Evolutionary conservation across 129 eudicot genomes (phyloP).

Genomic region (Flaveria sonorensis): DNA sequence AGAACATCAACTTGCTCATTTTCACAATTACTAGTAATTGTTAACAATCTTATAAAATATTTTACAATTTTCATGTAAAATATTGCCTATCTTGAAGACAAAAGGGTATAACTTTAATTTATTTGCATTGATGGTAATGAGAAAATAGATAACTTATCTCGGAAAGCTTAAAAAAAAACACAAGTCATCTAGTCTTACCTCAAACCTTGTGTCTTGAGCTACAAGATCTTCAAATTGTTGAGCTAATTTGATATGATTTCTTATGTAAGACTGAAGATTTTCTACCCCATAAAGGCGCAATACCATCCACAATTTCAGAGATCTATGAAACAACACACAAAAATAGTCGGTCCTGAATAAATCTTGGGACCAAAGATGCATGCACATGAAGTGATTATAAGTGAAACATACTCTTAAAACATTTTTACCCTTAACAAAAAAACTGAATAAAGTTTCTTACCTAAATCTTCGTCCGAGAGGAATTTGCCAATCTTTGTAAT

Average conservation of each 20-base stretch:
- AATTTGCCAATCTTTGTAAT: slow-evolving; percentile 99
- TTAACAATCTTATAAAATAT: not conserved
- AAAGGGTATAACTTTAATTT: not conserved
- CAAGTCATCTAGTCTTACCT: slow-evolving; percentile 53
- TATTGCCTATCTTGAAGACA: not conserved
- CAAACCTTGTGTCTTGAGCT: slow-evolving; percentile 74
- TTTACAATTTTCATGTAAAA: not conserved
- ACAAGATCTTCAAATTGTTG: slow-evolving; percentile 71
- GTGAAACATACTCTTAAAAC: not conserved
- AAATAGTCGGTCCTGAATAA: not conserved
- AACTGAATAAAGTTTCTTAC: slow-evolving; percentile 33
- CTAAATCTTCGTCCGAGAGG: slow-evolving; percentile 99
- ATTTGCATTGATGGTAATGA: not conserved
- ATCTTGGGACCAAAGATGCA: not conserved
- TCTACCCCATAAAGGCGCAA: slow-evolving; percentile 85
- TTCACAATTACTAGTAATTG: not conserved
- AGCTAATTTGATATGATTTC: slow-evolving; percentile 84
- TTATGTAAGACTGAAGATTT: slow-evolving; percentile 81
- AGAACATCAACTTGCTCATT: not conserved
- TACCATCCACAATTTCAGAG: slow-evolving; percentile 98
- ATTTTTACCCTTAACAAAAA: not conserved
- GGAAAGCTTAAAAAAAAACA: not conserved
- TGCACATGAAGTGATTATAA: not conserved
- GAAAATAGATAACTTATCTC: slow-evolving; percentile 12
- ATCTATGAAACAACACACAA: slow-evolving; percentile 44